These are phyloP conservation scores for Licmophora abbreviata DNA, from an alignment of 108 stramenopile species.

Conservation along the genomic window DNA sequence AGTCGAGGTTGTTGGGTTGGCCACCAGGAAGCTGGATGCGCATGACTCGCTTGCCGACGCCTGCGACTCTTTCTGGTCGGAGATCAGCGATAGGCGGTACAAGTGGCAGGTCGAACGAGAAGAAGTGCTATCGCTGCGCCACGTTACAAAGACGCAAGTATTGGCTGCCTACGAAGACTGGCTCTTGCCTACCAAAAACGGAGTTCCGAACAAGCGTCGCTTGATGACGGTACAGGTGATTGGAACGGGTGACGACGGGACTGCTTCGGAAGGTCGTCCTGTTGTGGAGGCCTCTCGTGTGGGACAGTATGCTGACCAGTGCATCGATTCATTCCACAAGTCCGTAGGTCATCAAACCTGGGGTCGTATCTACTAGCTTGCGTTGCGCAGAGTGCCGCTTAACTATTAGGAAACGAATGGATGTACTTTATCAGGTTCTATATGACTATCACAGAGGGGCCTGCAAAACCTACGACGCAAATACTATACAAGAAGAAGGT, in stretches of 20 bases:
- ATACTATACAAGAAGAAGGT: too few species aligned
- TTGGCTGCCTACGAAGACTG: slow-evolving; percentile 65
- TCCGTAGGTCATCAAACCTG: slow-evolving; percentile 22
- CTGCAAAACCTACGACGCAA: too few species aligned
- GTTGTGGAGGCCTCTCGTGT: slow-evolving; percentile 13
- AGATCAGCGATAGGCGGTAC: slow-evolving; percentile 39
- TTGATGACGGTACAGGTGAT: slow-evolving; percentile 58
- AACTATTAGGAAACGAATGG: too few species aligned
- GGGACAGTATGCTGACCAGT: slow-evolving; percentile 34
- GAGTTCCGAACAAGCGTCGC: slow-evolving; percentile 28
- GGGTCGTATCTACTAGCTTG: too few species aligned
- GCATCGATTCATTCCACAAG: slow-evolving; percentile 40
- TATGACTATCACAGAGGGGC: too few species aligned
- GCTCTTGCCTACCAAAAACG: slow-evolving; percentile 37
- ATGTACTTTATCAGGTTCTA: too few species aligned
- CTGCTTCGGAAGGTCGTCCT: slow-evolving; percentile 41
- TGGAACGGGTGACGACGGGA: slow-evolving; percentile 42
- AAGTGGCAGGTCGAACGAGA: slow-evolving; percentile 55
- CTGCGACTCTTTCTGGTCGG: slow-evolving; percentile 11
- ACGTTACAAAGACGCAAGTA: slow-evolving; percentile 48
- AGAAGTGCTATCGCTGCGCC: slow-evolving; percentile 50
- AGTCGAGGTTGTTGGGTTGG: slow-evolving; percentile 60
- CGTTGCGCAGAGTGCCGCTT: too few species aligned
- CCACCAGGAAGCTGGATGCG: slow-evolving; percentile 72
- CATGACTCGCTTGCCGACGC: slow-evolving; percentile 73